Percentiles rank a stretch among this genome's conserved stretches.
Conservation (phyloP, 176 grass and related monocot genomes). For the Oryza coarctata region DNA sequence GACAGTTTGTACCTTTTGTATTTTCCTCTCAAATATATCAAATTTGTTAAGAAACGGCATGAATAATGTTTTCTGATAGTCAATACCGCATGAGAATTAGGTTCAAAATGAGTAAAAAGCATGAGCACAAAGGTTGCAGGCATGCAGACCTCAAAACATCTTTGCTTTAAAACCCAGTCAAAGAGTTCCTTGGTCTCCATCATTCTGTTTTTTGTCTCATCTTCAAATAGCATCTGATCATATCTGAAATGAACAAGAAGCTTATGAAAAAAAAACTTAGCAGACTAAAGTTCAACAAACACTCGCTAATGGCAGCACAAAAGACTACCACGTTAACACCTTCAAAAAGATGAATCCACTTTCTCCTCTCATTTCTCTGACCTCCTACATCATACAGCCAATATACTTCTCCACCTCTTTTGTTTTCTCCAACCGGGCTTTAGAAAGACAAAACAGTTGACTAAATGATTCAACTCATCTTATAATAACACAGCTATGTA, state of each 20-base stretch:
- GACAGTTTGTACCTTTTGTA: conserved; percentile 62
- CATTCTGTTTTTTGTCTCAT: conserved; percentile 88
- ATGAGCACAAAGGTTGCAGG: not conserved
- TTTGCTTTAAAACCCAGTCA: conserved; percentile 91
- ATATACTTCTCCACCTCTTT: conserved; percentile 92
- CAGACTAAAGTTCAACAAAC: conserved; percentile 6
- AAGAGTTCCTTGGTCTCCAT: conserved; percentile 98
- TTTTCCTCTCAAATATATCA: conserved; percentile 96
- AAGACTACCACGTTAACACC: conserved; percentile 95
- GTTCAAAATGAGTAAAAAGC: conserved; percentile 16
- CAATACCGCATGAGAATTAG: not conserved
- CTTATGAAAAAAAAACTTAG: not conserved
- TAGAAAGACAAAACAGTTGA: conserved; percentile 9
- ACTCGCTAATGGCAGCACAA: conserved; percentile 99
- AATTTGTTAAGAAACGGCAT: conserved; percentile 98
- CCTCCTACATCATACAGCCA: conserved; percentile 94
- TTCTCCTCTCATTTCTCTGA: conserved; percentile 99
- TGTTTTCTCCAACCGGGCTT: conserved; percentile 92
- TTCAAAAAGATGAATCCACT: conserved; percentile 99
- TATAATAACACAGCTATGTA: not conserved
- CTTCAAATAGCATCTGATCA: conserved; percentile 91
- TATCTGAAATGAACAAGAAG: conserved; percentile 48
- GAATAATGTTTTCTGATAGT: conserved; percentile 91
- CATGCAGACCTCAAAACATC: conserved; percentile 81
- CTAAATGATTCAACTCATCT: not conserved